Base-by-base conservation (phyloP, 768 basidiomycete genomes). In the Kwoniella pini region DNA sequence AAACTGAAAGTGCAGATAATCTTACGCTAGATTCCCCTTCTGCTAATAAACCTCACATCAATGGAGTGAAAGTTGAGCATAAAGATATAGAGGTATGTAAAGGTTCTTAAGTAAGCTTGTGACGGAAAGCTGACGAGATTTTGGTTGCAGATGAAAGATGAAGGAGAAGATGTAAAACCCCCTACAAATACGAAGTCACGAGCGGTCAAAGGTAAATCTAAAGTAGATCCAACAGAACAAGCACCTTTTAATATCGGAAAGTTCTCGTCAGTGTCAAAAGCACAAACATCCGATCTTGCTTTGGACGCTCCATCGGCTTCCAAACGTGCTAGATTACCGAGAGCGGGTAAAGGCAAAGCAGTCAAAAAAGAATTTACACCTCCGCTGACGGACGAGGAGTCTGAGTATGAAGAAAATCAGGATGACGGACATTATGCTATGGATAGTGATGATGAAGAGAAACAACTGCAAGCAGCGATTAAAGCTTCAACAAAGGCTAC, bases 241-340 rank as follows among this genome's bases (percentile, higher is more conserved):
- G 57, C 57, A 42, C 72, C 72, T 10, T 74, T 74, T 65, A 74
- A 70, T 27, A 64, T 74, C 43, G 72, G 72, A 11, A 70, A 67
- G 40, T 55, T 55, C 62, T 62, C 58, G 2, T 49, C 21, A 6
- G 72, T 74, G 2, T 44, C 38, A 10, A 71, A 68, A 54, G 50
- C 38, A 2, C 40, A 42, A 31, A 33, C 51, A 17, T 40, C 64
- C 10, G 42, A 46, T 19, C 55, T 65, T n/a, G 64, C 58, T 26
- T 49, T 64, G 13, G 36, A 40, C 33, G 27, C 62, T 2, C 24
- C 38, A 38, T 7, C n/a, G n/a, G n/a, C n/a, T n/a, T n/a, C 33
- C 33, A 57, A 56, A 21, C 48, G 39, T 28, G 27, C 24, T 44
- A 44, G 31, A 40, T 48, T 44, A 22, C 44, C 52, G 5, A 36